These are phyloP conservation scores for Zoysia matrella DNA, from an alignment of 202 grass and related monocot genomes.

Conservation along the genomic window DNA sequence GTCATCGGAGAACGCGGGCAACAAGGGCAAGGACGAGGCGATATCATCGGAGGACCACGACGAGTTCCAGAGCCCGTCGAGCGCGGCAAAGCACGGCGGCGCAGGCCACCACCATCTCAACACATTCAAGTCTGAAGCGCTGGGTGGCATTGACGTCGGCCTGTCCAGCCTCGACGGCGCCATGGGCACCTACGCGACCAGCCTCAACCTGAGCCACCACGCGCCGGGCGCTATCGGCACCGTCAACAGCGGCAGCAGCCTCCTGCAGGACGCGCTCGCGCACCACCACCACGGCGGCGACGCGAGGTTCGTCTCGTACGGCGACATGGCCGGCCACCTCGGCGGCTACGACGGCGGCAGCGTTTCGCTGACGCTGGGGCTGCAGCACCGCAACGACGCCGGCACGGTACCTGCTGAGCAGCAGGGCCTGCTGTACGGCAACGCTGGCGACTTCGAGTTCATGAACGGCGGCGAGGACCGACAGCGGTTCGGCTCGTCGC, in stretches of 20 bases:
- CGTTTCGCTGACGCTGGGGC: slow-evolving; percentile 87
- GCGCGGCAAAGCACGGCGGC: slow-evolving; percentile 25
- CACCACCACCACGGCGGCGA: slow-evolving; percentile 51
- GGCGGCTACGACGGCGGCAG: slow-evolving; percentile 55
- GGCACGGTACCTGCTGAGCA: slow-evolving; percentile 51
- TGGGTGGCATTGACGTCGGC: no score
- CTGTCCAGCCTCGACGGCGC: not conserved
- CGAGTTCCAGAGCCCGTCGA: slow-evolving; percentile 69
- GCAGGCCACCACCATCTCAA: slow-evolving; percentile 40
- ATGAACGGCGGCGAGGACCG: slow-evolving; percentile 66
- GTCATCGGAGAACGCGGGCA: slow-evolving; percentile 71
- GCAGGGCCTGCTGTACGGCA: slow-evolving; percentile 61
- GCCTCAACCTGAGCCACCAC: slow-evolving; percentile 55
- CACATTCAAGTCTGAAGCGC: slow-evolving; percentile 51
- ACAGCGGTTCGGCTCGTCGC: slow-evolving; percentile 80
- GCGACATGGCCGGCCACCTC: slow-evolving; percentile 74
- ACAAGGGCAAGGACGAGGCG: slow-evolving; percentile 70
- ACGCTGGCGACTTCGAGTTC: slow-evolving; percentile 72
- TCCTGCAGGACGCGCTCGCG: slow-evolving; percentile 67
- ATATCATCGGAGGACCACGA: slow-evolving; percentile 72
- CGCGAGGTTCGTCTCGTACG: slow-evolving; percentile 76
- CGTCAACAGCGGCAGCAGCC: slow-evolving; percentile 3
- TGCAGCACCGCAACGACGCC: slow-evolving; percentile 77
- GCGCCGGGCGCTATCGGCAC: not conserved
- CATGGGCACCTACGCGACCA: slow-evolving; percentile 36